phyloP scores from a whole-genome alignment of 352 stramenopile species.

The Globisporangium megalacanthum region DNA sequence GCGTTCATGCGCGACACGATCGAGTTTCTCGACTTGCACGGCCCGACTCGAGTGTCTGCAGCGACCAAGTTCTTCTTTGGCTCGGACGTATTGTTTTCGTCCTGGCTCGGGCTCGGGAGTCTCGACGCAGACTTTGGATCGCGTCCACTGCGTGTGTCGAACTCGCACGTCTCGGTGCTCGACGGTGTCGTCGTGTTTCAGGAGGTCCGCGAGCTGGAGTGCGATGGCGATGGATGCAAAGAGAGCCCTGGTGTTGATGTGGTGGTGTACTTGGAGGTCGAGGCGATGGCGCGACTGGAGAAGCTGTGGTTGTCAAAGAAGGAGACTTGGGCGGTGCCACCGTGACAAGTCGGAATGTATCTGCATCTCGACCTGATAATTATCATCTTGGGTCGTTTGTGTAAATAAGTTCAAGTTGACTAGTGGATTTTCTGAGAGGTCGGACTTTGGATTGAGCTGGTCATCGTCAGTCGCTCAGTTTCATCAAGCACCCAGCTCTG shows the following conservation, averaged over 20 bases:
- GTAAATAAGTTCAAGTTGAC: no score
- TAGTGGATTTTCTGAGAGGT: no score
- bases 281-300: constrained; percentile 8
- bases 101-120: constrained; percentile 8
- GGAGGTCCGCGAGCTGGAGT: background rate
- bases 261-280: constrained; percentile 15
- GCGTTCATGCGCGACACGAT: constrained; percentile 13
- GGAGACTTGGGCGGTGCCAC: no score
- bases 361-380: background rate
- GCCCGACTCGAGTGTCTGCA: background rate
- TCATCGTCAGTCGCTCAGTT: no score
- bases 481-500: no score
- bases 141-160: constrained; percentile 4
- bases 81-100: constrained; percentile 14
- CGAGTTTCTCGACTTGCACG: constrained; percentile 4
- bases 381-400: no score
- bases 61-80: constrained; percentile 14
- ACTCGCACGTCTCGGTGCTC: background rate
- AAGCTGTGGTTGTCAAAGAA: constrained; percentile 5
- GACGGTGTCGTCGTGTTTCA: constrained; percentile 14
- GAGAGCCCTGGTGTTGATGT: constrained; percentile 2
- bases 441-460: no score
- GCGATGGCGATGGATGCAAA: background rate
- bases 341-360: background rate
- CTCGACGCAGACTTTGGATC: constrained; percentile 10